Percentiles rank a stretch among this genome's conserved stretches.
Evolutionary conservation across 2,329 filamentous ascomycete species (phyloP).

Genomic region (Lecanoromycetidae sp.): DNA sequence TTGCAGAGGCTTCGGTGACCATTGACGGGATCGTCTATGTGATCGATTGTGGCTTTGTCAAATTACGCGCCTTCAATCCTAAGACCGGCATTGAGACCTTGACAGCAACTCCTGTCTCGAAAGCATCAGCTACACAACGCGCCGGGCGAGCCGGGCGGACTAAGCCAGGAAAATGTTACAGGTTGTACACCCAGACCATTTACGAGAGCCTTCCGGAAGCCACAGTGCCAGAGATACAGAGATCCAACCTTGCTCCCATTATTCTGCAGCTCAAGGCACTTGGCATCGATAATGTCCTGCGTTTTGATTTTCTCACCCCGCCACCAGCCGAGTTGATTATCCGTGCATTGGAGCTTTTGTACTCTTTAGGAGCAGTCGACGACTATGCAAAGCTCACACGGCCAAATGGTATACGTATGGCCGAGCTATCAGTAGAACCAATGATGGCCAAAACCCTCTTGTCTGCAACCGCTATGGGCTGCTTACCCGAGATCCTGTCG

Average conservation of each 20-base stretch:
- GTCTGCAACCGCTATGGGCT: constrained; percentile 60
- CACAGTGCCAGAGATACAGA: constrained; percentile 80
- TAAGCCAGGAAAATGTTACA: constrained; percentile 82
- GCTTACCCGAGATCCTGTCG: constrained; percentile 72
- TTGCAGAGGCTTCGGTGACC: constrained; percentile 90
- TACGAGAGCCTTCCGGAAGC: constrained; percentile 56
- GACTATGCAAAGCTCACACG: constrained; percentile 81
- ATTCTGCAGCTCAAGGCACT: constrained; percentile 88
- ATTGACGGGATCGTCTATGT: constrained; percentile 88
- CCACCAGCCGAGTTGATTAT: constrained; percentile 76
- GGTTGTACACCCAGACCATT: constrained; percentile 70
- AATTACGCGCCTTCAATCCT: constrained; percentile 76
- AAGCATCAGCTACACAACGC: constrained; percentile 83
- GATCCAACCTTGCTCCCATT: constrained; percentile 77
- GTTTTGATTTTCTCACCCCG: constrained; percentile 78
- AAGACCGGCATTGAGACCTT: constrained; percentile 76
- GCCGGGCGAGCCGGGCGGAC: constrained; percentile 84
- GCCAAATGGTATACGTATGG: constrained; percentile 81
- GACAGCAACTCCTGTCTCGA: constrained; percentile 69
- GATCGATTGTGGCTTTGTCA: constrained; percentile 81
- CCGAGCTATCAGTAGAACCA: constrained; percentile 81
- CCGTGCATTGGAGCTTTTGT: constrained; percentile 77
- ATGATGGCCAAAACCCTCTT: constrained; percentile 91
- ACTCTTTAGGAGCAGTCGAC: constrained; percentile 74
- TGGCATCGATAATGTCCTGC: constrained; percentile 84